Percentiles rank a stretch among this genome's conserved stretches.
Conservation (phyloP, 1,284 basidiomycete species). For the Neolentinus lepideus region DNA sequence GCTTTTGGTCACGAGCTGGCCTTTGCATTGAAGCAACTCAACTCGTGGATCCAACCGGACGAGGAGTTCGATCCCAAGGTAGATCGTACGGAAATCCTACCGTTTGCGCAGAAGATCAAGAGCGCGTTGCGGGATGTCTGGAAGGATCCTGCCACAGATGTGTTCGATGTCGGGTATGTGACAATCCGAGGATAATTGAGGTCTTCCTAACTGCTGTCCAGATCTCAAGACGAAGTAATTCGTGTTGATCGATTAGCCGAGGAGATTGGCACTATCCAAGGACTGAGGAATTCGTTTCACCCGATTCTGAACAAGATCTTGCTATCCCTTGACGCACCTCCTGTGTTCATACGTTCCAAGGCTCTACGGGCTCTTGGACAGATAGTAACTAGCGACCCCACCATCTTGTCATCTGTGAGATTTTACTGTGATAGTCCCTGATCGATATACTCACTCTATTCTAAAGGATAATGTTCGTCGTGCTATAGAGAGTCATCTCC, state of each 20-base stretch:
- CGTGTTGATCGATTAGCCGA: slow-evolving; percentile 66
- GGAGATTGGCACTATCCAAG: slow-evolving; percentile 69
- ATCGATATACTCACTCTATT: slow-evolving; percentile 2
- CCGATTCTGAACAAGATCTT: slow-evolving; percentile 76
- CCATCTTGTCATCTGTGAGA: slow-evolving; percentile 68
- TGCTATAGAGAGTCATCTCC: slow-evolving; percentile 83
- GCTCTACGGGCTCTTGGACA: slow-evolving; percentile 81
- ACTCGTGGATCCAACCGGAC: slow-evolving; percentile 29
- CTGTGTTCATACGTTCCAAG: slow-evolving; percentile 87
- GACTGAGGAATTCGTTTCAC: slow-evolving; percentile 70
- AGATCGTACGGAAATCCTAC: slow-evolving; percentile 26
- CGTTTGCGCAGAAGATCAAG: slow-evolving; percentile 52
- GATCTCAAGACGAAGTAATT: slow-evolving; percentile 58
- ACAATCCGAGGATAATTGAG: slow-evolving; percentile 2
- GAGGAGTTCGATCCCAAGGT: slow-evolving; percentile 18
- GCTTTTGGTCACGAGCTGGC: slow-evolving; percentile 73
- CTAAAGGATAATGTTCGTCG: slow-evolving; percentile 63
- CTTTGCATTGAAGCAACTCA: slow-evolving; percentile 46
- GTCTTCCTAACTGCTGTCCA: slow-evolving; percentile 17
- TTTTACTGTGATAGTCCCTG: slow-evolving; percentile 7
- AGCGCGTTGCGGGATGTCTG: slow-evolving; percentile 56
- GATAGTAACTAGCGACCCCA: slow-evolving; percentile 81
- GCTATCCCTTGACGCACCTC: slow-evolving; percentile 68
- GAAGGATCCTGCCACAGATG: slow-evolving; percentile 57
- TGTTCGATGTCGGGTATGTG: slow-evolving; percentile 70